phyloP scores from a whole-genome alignment of 2,329 filamentous ascomycete species.

The Cadophora sp. region DNA sequence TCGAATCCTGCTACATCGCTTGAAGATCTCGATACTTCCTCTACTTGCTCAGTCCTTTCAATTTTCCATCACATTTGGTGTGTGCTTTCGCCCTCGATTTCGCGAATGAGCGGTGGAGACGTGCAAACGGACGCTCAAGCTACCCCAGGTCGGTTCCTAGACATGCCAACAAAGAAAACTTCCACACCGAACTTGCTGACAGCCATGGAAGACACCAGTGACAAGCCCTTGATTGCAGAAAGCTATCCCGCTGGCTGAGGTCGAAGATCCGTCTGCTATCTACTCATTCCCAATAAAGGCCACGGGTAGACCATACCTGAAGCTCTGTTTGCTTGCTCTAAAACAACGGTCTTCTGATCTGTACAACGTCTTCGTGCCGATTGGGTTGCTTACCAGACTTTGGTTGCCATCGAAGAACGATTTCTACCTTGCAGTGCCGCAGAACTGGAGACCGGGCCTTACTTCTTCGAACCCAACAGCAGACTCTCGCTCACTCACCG shows the following conservation, averaged over 20 bases:
- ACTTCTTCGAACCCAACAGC: slow-evolving; percentile 27
- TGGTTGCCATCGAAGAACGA: slow-evolving; percentile 34
- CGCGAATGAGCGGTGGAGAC: slow-evolving; percentile 55
- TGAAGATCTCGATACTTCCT: slow-evolving; percentile 30
- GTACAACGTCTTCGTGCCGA: slow-evolving; percentile 29
- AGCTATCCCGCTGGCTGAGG: slow-evolving; percentile 35
- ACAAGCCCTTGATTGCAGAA: slow-evolving; percentile 37
- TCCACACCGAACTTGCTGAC: slow-evolving; percentile 48
- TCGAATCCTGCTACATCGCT: slow-evolving; percentile 21
- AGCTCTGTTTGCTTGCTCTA: slow-evolving; percentile 40
- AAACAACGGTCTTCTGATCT: slow-evolving; percentile 33
- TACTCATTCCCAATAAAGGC: slow-evolving; percentile 34
- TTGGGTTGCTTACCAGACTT: slow-evolving; percentile 26
- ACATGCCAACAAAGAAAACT: slow-evolving; percentile 55
- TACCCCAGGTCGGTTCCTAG: slow-evolving; percentile 53
- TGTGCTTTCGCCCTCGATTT: slow-evolving; percentile 49
- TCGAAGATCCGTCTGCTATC: slow-evolving; percentile 39
- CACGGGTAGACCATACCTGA: slow-evolving; percentile 32
- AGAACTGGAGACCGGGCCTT: slow-evolving; percentile 37
- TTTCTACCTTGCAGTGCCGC: slow-evolving; percentile 33
- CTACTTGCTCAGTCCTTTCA: slow-evolving; percentile 14
- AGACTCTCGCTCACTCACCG: slow-evolving; percentile 38
- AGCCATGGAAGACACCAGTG: slow-evolving; percentile 36
- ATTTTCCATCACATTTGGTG: too few relatives aligned
- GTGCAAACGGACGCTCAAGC: slow-evolving; percentile 53